Evolutionary conservation across 2,329 filamentous ascomycete genomes (phyloP), one percentile per base, ranked within the genome.

Genomic region (Alternaria arborescens): DNA sequence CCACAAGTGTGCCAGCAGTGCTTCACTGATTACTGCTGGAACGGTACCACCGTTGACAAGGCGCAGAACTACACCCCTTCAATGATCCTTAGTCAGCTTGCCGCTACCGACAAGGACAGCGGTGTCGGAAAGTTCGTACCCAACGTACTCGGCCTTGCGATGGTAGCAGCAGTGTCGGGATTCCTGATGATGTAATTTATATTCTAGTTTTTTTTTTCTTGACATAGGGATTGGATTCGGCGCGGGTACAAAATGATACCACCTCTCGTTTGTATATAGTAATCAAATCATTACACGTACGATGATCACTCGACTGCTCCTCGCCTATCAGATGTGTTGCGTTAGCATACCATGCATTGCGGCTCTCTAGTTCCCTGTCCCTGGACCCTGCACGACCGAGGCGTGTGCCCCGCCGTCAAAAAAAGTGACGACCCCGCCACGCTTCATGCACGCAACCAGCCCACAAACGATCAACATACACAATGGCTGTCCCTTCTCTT

Each of bases 21-120:
- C 81, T 98, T 97, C 78, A 68, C 82, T 12, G 79, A 82, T 20
- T 97, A 97, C 82, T 99, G 95, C 85, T 99, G 95, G 95, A 87
- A 97, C 76, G 95, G 95, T n/a, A 91, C 87, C 1, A 80, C 85
- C 42, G 81, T 79, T 0, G 67, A 65, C 11, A 68, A 55, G 0
- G 69, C 76, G 1, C 44, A 65, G 36, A 69, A 73, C 1, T 79
- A 78, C 53, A 61, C 60, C 12, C 77, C 77, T 2, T 28, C 64
- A 30, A 36, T 72, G 67, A 63, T 67, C 5, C 34, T 76, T 26
- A 34, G 55, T 11, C 54, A 60, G 34, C 30, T 50, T 32, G 47
- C 73, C 10, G 58, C 69, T 3, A 60, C 71, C 5, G 65, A 59
- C 36, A 60, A 70, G 1, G 62, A 61, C 43, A 74, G 70, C 47